Evolutionary conservation across 2,329 filamentous ascomycete genomes (phyloP), one percentile per base, ranked within the genome.

Genomic region (Colletotrichum nymphaeae): DNA sequence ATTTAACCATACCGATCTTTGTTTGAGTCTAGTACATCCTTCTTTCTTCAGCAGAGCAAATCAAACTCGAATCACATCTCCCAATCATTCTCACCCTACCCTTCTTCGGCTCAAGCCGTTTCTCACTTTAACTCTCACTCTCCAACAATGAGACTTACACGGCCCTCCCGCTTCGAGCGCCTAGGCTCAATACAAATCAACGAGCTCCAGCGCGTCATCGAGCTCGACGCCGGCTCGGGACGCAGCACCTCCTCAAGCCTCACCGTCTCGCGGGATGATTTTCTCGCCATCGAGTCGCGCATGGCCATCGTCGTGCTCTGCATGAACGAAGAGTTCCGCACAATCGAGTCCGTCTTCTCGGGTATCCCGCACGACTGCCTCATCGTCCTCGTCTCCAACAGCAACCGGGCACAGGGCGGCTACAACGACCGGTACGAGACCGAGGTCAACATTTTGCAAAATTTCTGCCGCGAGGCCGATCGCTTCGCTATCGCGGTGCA

Each of bases 261-360:
- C 0, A 59, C 62, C 5, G 67, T 70, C 19, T 58, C 60, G 1
- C 22, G 26, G 24, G 53, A 59, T 16, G 63, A 66, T 2, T 28
- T 66, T 0, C 22, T 30, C 5, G 28, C 16, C n/a, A 35, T 70
- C 19, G 60, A 70, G 28, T 65, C 67, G 1, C 32, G 28, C 9
- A 70, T 70, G 67, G 67, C 67, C 53, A 65, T 70, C 37, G 56
- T 70, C 28, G 30, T 70, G 1, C 60, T 70, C 4, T 65, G 67
- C 67, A 70, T 65, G 55, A 65, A 70, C n/a, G 67, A 70, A 12
- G 37, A 65, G 37, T 58, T 46, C 22, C 58, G 58, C 9, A 58
- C 55, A 35, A 65, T 70, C 11, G 60, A 66, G 8, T 58, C 53
- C 16, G 37, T 70, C 52, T 70, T 70, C 60, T n/a, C 67, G 19